Conservation (phyloP, 352 stramenopile species). For the Thraustochytrium striatum region DNA sequence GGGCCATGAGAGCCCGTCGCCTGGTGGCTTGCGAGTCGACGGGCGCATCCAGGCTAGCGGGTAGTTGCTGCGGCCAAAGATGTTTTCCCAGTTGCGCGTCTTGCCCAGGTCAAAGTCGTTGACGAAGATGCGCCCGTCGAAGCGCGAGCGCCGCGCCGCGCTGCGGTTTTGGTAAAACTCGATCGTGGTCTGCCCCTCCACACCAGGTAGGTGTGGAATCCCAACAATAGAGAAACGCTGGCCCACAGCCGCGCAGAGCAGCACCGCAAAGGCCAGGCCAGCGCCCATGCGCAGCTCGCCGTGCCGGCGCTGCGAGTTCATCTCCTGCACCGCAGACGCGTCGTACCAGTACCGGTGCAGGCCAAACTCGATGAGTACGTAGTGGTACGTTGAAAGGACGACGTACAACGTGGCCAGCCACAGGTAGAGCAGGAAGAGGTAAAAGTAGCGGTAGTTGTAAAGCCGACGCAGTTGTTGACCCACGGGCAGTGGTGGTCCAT, state of each 20-base stretch:
- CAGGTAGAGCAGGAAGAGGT: conserved; percentile 61
- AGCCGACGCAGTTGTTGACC: conserved; percentile 73
- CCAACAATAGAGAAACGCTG: background rate
- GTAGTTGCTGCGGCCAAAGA: conserved; percentile 39
- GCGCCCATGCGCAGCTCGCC: background rate
- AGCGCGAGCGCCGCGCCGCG: background rate
- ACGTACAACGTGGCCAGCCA: background rate
- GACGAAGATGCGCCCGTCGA: conserved; percentile 1
- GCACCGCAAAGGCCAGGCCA: background rate
- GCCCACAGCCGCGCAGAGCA: background rate
- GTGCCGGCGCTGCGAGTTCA: background rate
- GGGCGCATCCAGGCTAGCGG: conserved; percentile 18
- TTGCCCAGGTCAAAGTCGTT: conserved; percentile 45
- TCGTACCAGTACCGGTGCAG: background rate
- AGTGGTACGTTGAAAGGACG: background rate
- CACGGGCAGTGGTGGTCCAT: conserved; percentile 63
- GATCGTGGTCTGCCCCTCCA: conserved; percentile 44
- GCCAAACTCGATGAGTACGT: background rate
- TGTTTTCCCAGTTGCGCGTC: conserved; percentile 37
- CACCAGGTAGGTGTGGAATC: conserved; percentile 44
- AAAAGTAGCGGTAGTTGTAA: conserved; percentile 69
- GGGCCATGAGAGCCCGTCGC: conserved; percentile 37
- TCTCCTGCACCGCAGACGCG: background rate
- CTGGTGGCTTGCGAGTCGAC: conserved; percentile 4
- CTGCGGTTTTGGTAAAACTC: conserved; percentile 12